Conservation (phyloP, 441 rosid genomes). For the Populus tomentosa region DNA sequence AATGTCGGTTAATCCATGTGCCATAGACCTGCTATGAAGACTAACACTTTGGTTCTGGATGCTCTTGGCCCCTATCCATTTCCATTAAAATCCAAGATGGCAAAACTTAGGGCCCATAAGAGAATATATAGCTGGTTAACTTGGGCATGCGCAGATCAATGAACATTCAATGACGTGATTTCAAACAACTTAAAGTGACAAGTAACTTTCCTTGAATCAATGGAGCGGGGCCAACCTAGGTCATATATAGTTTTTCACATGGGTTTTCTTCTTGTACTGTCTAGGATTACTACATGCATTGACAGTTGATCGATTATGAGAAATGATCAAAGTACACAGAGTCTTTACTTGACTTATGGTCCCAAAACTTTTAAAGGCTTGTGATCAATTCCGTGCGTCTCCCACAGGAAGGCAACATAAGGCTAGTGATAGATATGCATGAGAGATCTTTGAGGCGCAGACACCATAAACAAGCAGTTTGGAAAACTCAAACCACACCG, state of each 20-base stretch:
- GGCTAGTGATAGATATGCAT: no score
- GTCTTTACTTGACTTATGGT: no score
- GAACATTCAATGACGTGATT: background rate
- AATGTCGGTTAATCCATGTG: background rate
- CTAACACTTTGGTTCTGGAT: no score
- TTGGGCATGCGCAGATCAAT: background rate
- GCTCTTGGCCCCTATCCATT: no score
- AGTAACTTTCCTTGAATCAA: background rate
- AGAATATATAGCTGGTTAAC: background rate
- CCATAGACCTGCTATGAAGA: background rate
- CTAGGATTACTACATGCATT: background rate
- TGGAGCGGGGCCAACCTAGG: background rate
- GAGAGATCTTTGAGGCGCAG: no score
- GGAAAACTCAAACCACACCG: no score
- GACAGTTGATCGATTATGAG: no score
- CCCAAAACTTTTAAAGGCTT: no score
- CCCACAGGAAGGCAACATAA: no score
- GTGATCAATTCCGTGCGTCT: no score
- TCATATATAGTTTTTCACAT: background rate
- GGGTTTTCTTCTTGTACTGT: background rate
- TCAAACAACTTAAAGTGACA: background rate
- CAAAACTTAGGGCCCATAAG: background rate
- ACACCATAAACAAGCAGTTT: no score
- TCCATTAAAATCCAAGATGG: background rate
- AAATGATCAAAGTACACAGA: no score